These are phyloP conservation scores for Byssochlamys sp. DNA, from an alignment of 2,329 filamentous ascomycete species.

Conservation along the genomic window DNA sequence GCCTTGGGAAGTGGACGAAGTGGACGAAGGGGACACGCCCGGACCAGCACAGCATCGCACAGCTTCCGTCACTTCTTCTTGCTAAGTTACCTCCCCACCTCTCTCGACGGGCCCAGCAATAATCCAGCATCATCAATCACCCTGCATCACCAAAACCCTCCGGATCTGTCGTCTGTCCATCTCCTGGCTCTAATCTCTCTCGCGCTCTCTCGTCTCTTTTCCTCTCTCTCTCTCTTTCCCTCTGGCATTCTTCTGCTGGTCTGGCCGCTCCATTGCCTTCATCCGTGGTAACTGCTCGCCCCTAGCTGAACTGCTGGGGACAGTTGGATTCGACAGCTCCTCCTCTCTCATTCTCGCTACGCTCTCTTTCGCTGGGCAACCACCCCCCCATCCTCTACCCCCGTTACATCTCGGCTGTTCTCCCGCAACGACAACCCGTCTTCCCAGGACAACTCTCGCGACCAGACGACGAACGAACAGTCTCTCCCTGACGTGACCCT, in stretches of 20 bases:
- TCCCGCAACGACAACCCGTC: background rate
- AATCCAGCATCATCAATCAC: background rate
- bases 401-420: background rate
- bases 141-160: constrained; percentile 5
- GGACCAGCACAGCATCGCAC: background rate
- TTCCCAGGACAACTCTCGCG: background rate
- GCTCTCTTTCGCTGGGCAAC: background rate
- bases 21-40: background rate
- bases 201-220: background rate
- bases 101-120: background rate
- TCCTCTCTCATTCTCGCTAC: background rate
- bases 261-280: background rate
- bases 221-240: background rate
- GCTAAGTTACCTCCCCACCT: constrained; percentile 7
- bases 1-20: too few species aligned
- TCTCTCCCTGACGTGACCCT: background rate
- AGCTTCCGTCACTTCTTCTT: constrained; percentile 9
- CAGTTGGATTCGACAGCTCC: background rate
- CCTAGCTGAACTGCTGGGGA: background rate
- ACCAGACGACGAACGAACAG: background rate
- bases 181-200: constrained; percentile 3
- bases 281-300: background rate
- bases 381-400: background rate
- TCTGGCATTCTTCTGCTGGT: background rate
- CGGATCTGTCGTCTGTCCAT: constrained; percentile 6